Conservation (phyloP, 768 basidiomycete species). For the Basidioascus undulatus region DNA sequence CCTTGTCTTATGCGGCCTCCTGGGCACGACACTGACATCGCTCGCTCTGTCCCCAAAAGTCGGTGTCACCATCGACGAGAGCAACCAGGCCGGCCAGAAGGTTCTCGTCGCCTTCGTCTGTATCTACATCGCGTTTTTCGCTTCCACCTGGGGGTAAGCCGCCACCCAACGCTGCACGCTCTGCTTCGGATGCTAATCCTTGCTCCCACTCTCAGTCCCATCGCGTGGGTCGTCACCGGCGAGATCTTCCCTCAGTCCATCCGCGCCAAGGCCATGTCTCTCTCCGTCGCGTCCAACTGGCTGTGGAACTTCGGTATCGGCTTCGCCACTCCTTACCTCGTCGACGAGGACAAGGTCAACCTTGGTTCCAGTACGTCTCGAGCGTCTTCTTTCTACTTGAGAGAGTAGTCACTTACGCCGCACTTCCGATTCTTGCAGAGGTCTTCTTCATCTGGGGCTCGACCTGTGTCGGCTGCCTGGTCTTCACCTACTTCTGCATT, state of each 20-base stretch:
- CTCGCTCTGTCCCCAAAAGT: no score
- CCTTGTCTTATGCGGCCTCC: no score
- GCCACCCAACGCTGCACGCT: no score
- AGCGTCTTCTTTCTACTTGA: no score
- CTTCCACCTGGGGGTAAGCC: no score
- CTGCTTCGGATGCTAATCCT: no score
- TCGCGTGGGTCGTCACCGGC: constrained; percentile 29
- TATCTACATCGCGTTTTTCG: no score
- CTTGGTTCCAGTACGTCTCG: constrained; percentile 8
- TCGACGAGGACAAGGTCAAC: constrained; percentile 18
- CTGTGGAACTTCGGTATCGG: constrained; percentile 58
- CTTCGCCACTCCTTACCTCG: constrained; percentile 26
- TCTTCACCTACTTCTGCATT: constrained; percentile 64
- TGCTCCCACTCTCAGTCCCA: constrained; percentile 45
- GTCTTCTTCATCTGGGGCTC: constrained; percentile 71
- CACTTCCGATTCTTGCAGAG: constrained; percentile 21
- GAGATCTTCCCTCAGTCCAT: constrained; percentile 66
- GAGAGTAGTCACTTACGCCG: background rate
- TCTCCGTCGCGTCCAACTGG: constrained; percentile 50
- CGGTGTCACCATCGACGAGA: constrained; percentile 24
- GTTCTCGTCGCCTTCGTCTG: constrained; percentile 29
- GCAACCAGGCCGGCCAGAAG: no score
- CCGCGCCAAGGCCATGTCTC: constrained; percentile 58
- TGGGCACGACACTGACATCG: no score
- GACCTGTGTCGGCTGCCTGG: constrained; percentile 39